Percentiles rank a stretch among this genome's conserved stretches.
phyloP scores from a whole-genome alignment of 805 yeast species.

The Ogataea populi-albae region DNA sequence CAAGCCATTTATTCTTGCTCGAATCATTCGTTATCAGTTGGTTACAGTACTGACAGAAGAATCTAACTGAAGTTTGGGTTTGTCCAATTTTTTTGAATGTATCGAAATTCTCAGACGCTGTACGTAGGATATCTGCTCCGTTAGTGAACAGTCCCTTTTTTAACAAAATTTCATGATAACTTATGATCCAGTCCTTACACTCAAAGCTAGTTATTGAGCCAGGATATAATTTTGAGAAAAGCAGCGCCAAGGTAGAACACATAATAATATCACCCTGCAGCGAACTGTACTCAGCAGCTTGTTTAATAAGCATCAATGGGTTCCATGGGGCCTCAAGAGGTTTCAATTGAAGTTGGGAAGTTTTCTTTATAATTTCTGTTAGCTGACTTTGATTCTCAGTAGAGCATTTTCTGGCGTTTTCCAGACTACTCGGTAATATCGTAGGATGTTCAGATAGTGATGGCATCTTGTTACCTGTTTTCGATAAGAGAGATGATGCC shows the following conservation, averaged over 20 bases:
- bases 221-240: slow-evolving; percentile 47
- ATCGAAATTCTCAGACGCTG: slow-evolving; percentile 29
- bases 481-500: slow-evolving; percentile 16
- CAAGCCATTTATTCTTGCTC: slow-evolving; percentile 33
- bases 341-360: not conserved
- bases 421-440: slow-evolving; percentile 12
- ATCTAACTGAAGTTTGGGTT: slow-evolving; percentile 42
- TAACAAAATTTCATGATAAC: slow-evolving; percentile 54
- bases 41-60: slow-evolving; percentile 62
- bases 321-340: slow-evolving; percentile 50
- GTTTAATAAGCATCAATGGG: slow-evolving; percentile 45
- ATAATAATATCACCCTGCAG: slow-evolving; percentile 63
- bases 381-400: slow-evolving; percentile 27
- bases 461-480: slow-evolving; percentile 10
- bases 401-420: slow-evolving; percentile 20
- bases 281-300: slow-evolving; percentile 53
- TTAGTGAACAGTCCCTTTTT: slow-evolving; percentile 49
- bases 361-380: slow-evolving; percentile 26
- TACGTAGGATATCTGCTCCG: slow-evolving; percentile 56
- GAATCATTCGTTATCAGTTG: slow-evolving; percentile 57
- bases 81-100: slow-evolving; percentile 35
- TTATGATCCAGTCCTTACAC: slow-evolving; percentile 53
- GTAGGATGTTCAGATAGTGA: slow-evolving; percentile 11
- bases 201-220: slow-evolving; percentile 25
- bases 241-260: slow-evolving; percentile 53